Percentiles rank a stretch among this genome's conserved stretches.
These are phyloP conservation scores for Pestalotiopsis sp. DNA, from an alignment of 2,329 filamentous ascomycete species.

Conservation along the genomic window DNA sequence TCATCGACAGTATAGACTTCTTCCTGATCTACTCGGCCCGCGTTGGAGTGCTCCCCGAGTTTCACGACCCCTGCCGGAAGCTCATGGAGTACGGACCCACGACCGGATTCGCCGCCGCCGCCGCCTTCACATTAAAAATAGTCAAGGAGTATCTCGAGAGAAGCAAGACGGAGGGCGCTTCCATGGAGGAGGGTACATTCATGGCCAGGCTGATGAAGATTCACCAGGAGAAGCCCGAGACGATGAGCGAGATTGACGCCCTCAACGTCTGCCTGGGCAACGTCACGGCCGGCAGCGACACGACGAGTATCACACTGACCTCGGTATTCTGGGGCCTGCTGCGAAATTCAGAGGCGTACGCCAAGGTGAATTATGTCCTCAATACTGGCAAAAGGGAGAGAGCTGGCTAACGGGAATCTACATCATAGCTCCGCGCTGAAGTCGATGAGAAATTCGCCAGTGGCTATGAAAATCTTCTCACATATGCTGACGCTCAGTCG, in stretches of 20 bases:
- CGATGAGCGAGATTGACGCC: slow-evolving; percentile 33
- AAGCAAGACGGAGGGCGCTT: background rate
- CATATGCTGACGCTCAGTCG: slow-evolving; percentile 30
- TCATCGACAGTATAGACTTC: background rate
- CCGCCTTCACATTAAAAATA: slow-evolving; percentile 24
- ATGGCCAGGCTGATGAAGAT: slow-evolving; percentile 29
- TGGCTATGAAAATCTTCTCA: slow-evolving; percentile 16
- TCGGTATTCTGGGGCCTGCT: background rate
- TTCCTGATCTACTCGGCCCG: background rate
- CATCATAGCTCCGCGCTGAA: background rate
- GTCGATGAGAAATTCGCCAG: background rate
- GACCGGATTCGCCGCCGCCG: slow-evolving; percentile 27
- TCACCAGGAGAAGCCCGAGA: slow-evolving; percentile 27
- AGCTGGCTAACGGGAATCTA: background rate
- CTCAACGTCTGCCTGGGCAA: slow-evolving; percentile 26
- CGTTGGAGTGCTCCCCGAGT: background rate
- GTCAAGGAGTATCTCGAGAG: slow-evolving; percentile 17
- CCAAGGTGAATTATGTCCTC: background rate
- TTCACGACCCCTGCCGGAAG: slow-evolving; percentile 2
- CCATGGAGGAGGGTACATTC: slow-evolving; percentile 22
- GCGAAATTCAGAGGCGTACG: background rate
- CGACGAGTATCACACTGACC: background rate
- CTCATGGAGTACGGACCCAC: slow-evolving; percentile 16
- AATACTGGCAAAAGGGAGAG: background rate
- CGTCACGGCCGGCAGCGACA: slow-evolving; percentile 20